Percentiles rank a stretch among this genome's conserved stretches.
Evolutionary conservation across 31 red algal genomes (phyloP).

Genomic region (Porphyra umbilicalis): DNA sequence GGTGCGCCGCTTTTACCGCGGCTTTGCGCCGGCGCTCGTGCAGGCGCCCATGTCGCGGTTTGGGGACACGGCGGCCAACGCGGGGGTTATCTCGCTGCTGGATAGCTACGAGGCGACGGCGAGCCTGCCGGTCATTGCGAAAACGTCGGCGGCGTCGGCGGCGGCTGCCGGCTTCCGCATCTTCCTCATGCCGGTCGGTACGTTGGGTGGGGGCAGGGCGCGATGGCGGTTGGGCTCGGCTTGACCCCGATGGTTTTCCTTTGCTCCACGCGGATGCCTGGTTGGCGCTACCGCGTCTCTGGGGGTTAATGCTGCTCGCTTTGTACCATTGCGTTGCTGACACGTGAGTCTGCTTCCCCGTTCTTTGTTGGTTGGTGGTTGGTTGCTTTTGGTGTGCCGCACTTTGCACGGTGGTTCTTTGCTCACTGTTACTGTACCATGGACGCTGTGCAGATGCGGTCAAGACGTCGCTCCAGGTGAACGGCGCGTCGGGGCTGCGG

Average conservation of each 20-base stretch:
- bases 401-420: no score
- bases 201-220: slow-evolving; percentile 7
- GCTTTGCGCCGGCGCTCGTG: slow-evolving; percentile 48
- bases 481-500: slow-evolving; percentile 58
- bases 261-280: no score
- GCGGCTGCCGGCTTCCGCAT: slow-evolving; percentile 63
- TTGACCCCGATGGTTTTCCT: no score
- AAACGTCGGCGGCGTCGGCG: slow-evolving; percentile 41
- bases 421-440: no score
- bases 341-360: no score
- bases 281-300: no score
- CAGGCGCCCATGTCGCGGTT: slow-evolving; percentile 69
- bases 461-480: slow-evolving; percentile 73
- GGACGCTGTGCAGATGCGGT: slow-evolving; percentile 31
- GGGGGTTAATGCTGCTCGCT: no score
- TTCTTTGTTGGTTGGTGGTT: no score
- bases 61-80: slow-evolving; percentile 72
- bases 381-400: no score
- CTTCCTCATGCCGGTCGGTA: slow-evolving; percentile 66
- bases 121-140: slow-evolving; percentile 44
- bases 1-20: slow-evolving; percentile 65
- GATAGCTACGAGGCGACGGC: slow-evolving; percentile 47
- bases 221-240: no score
- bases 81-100: slow-evolving; percentile 54
- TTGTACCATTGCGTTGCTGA: no score